phyloP scores from a whole-genome alignment of 306 rosid species.

The Clitoria ternatea region DNA sequence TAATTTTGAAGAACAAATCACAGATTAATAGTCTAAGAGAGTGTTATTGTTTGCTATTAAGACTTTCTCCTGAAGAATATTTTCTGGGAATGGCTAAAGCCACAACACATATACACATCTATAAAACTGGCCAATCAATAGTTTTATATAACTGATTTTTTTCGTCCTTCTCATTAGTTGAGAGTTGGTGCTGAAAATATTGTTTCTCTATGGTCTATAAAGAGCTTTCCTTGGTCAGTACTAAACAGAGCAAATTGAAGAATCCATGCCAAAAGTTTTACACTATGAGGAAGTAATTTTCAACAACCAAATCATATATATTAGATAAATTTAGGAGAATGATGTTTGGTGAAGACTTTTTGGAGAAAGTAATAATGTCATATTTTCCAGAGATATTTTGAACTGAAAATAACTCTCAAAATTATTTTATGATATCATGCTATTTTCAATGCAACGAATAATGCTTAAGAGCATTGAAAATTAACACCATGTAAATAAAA shows the following conservation, averaged over 20 bases:
- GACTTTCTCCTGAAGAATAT: neutral
- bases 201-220: neutral
- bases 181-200: conserved; percentile 3
- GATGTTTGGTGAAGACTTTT: neutral
- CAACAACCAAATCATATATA: neutral
- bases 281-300: neutral
- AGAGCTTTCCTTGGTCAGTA: neutral
- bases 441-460: neutral
- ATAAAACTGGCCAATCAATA: no score
- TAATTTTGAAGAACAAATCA: neutral
- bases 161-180: neutral
- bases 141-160: neutral
- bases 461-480: neutral
- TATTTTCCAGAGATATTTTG: neutral
- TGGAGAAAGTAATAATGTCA: neutral
- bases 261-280: neutral
- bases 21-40: neutral
- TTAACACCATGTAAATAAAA: neutral
- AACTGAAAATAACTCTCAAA: neutral
- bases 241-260: conserved; percentile 5
- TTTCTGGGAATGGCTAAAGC: conserved; percentile 18
- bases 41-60: neutral
- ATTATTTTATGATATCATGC: no score
- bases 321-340: neutral
- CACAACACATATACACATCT: neutral